Base-by-base conservation (phyloP, 225 moss, liverwort and hornwort genomes). In the Marchantia paleacea region DNA sequence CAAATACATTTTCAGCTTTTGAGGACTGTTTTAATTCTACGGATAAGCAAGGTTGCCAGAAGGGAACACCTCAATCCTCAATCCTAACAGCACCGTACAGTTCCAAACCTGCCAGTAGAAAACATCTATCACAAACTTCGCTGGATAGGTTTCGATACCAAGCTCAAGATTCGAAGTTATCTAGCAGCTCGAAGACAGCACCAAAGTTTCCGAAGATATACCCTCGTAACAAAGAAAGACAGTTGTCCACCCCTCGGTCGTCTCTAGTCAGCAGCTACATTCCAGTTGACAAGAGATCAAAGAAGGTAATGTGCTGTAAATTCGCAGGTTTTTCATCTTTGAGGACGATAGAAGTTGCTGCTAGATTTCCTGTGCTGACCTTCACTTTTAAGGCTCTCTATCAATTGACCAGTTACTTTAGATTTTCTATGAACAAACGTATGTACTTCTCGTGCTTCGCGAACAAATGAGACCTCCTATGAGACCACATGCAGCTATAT, bases 61-160 rank as follows among this genome's bases (percentile, higher is more conserved):
- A 48, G 0, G 49, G 22, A 55, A 58, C 22, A 31, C 63, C 28
- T 28, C 24, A 19, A 51, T 47, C 65, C 62, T 8, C 25, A 64
- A 79, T 15, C 61, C 0, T 28, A 0, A 14, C 10, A 2, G 3
- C 12, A 15, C 39, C 30, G 65, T 81, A 26, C 16, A 39, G 49
- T 11, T 62, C 69, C 49, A 76, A 39, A 75, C 25, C 55, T 30
- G 28, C 26, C 29, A 26, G 75, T 50, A 79, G 18, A 73, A 30
- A 14, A 70, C 52, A 76, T 3, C 52, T 15, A 3, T 64, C 75
- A 52, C 80, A 48, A 7, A 58, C 82, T 51, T 76, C 71, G 30
- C 75, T 82, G 2, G 82, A 84, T 51, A 79, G 73, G 55, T 84
- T 76, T 65, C 84, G 84, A 0, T 61, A 79, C 26, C 79, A 73